Base-by-base conservation (phyloP, 2,329 filamentous ascomycete species). In the Alternaria ventricosa region DNA sequence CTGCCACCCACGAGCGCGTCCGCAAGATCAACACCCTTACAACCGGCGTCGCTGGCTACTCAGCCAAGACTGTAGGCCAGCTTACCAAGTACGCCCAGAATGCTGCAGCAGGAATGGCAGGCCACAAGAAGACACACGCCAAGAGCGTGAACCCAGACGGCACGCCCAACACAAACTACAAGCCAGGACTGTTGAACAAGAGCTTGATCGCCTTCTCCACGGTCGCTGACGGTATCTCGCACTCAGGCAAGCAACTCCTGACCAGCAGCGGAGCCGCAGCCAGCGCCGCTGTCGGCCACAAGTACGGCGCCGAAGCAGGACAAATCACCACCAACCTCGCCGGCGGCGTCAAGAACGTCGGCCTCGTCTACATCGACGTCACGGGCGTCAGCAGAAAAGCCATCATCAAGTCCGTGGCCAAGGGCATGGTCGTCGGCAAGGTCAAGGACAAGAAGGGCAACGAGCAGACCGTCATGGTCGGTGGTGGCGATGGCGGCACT, bases 151-250 rank as follows among this genome's bases (percentile, higher is more conserved):
- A 92, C 63, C 87, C 89, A 63, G 88, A 94, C 64, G 92, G 92
- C 36, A 89, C 89, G 55, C 85, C 86, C 5, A 80, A 84, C 43
- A 78, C 83, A 18, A 81, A 83, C 18, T 96, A 96, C 82, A 97
- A 97, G 81, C 95, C 96, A 0, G 95, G 96, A 6, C 83, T 99
- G 28, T 82, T 99, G 69, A 99, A 99, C 83, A 97, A 97, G 85
- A 94, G 90, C 66, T 84, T 99, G 83, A 98, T 99, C 84, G 96
- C 96, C 0, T 98, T 98, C 79, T 93, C 92, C 43, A 99, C 96
- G 0, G 88, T 99, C 47, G 92, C 94, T 23, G 96, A 99, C 74
- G 96, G 96, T 41, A 92, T 98, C 62, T 94, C 97, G 70, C 91
- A 97, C 71, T 92, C 93, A 2, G 92, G 93, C 1, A 90, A 91